These are phyloP conservation scores for Phytopythium sindhum DNA, from an alignment of 352 stramenopile genomes.

Conservation along the genomic window DNA sequence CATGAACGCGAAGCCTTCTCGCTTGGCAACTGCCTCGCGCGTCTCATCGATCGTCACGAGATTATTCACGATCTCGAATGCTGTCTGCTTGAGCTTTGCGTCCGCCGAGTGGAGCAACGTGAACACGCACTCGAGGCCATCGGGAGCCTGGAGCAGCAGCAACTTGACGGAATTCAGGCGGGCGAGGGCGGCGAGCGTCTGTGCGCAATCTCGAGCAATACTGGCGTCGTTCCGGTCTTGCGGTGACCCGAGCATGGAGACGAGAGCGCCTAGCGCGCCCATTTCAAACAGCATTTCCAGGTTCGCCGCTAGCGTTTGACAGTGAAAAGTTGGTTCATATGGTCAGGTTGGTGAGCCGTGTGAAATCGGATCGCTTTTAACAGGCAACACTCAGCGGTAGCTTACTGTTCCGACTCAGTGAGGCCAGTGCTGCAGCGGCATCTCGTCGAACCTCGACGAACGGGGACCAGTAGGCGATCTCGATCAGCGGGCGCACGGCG, in stretches of 20 bases:
- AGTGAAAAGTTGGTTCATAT: background rate
- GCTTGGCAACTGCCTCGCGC: constrained; percentile 53
- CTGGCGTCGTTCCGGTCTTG: constrained; percentile 49
- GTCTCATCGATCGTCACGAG: constrained; percentile 62
- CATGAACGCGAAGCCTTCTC: constrained; percentile 67
- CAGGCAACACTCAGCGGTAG: constrained; percentile 1
- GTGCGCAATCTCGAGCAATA: constrained; percentile 64
- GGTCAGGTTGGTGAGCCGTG: background rate
- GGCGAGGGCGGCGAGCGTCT: constrained; percentile 57
- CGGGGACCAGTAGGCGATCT: constrained; percentile 86
- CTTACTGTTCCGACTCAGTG: constrained; percentile 70
- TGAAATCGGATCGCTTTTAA: background rate
- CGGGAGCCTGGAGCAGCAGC: constrained; percentile 62
- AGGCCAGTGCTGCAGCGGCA: constrained; percentile 65
- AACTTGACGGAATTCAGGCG: constrained; percentile 46
- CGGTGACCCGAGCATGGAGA: constrained; percentile 63
- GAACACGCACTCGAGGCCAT: constrained; percentile 71
- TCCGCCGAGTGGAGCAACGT: constrained; percentile 53
- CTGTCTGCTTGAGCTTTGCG: constrained; percentile 40
- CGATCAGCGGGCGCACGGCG: constrained; percentile 70
- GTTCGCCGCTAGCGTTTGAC: constrained; percentile 43
- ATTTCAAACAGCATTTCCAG: constrained; percentile 63
- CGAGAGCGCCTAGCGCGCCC: constrained; percentile 62
- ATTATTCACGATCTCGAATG: constrained; percentile 58
- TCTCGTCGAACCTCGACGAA: constrained; percentile 81